Evolutionary conservation across 208 protist genomes (phyloP).

Genomic region (Wallacemonas sp.): DNA sequence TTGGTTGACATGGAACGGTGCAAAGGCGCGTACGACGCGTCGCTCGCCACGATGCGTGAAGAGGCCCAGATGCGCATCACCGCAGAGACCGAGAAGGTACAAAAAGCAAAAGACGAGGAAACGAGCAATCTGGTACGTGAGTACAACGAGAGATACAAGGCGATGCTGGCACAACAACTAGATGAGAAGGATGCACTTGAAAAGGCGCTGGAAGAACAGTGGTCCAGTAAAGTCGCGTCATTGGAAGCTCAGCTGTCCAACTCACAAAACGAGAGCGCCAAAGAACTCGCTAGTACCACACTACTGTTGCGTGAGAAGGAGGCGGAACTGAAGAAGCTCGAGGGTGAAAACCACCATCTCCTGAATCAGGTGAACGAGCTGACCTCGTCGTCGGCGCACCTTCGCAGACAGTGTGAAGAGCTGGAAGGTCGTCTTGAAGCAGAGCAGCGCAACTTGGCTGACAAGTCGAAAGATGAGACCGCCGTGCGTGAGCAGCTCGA

Average conservation of each 20-base stretch:
- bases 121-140: slow-evolving; percentile 74
- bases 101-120: slow-evolving; percentile 65
- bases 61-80: slow-evolving; percentile 26
- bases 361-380: slow-evolving; percentile 14
- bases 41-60: slow-evolving; percentile 32
- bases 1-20: slow-evolving; percentile 36
- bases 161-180: slow-evolving; percentile 91
- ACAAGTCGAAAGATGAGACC: slow-evolving; percentile 6
- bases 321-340: slow-evolving; percentile 20
- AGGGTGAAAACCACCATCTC: slow-evolving; percentile 10
- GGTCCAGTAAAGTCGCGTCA: slow-evolving; percentile 31
- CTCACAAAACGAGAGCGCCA: slow-evolving; percentile 18
- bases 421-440: not conserved
- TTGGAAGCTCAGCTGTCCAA: slow-evolving; percentile 32
- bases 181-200: slow-evolving; percentile 77
- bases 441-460: not conserved
- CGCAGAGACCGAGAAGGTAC: slow-evolving; percentile 37
- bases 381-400: not conserved
- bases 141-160: slow-evolving; percentile 93
- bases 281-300: slow-evolving; percentile 24
- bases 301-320: slow-evolving; percentile 20
- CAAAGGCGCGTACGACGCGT: slow-evolving; percentile 47
- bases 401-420: not conserved
- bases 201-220: slow-evolving; percentile 45
- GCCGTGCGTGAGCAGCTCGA: not conserved